A percentile compares a stretch with the other conserved stretches of the same genome.
These are phyloP conservation scores for Venturia pyrina DNA, from an alignment of 2,329 filamentous ascomycete genomes.

Conservation along the genomic window DNA sequence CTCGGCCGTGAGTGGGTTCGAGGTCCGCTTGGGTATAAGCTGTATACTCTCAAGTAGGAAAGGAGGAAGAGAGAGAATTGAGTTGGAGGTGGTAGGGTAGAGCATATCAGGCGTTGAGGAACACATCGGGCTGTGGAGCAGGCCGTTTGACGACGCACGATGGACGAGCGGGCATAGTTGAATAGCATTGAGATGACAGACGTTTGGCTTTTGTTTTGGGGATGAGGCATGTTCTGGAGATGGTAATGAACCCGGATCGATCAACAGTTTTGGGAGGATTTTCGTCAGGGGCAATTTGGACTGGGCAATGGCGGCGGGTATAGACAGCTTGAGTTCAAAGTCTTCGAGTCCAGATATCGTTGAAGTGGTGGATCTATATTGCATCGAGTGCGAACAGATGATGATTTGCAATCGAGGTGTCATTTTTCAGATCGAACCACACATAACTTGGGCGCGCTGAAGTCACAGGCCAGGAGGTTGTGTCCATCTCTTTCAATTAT, in stretches of 20 bases:
- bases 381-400: neutral
- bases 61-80: neutral
- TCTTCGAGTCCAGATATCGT: neutral
- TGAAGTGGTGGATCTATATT: neutral
- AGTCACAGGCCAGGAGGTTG: neutral
- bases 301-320: neutral
- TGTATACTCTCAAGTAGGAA: neutral
- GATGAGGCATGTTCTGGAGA: neutral
- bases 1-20: neutral
- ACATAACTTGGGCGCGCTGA: too few relatives aligned
- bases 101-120: neutral
- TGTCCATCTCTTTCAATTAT: neutral
- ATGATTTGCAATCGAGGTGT: neutral
- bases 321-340: neutral
- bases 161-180: neutral
- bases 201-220: neutral
- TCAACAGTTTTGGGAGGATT: neutral
- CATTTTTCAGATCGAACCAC: neutral
- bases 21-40: neutral
- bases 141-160: too few relatives aligned
- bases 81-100: neutral
- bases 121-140: neutral
- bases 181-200: neutral
- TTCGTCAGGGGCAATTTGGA: neutral
- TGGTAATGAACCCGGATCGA: neutral